Base-by-base conservation (phyloP, 139 green algal genomes). In the Chlorella vulgaris region DNA sequence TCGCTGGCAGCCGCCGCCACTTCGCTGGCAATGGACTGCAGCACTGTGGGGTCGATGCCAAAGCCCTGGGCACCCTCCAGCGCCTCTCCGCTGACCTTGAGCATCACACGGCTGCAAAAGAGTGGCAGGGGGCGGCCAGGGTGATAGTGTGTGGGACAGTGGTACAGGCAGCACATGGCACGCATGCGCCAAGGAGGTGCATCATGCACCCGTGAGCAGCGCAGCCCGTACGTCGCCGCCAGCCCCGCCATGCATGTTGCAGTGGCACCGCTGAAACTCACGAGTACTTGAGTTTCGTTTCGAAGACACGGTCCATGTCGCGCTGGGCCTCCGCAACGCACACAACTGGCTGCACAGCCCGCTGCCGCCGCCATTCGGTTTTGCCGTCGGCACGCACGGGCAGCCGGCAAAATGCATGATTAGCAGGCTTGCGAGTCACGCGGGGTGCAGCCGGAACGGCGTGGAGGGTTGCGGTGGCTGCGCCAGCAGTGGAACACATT, bases 71-170 rank as follows among this genome's bases (percentile, higher is more conserved):
- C 81, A 69, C 96, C 96, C 75, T 94, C 85, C 60, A 99, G 87
- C 31, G 96, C 96, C 84, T 99, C 96, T 7, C 96, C 96, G 78
- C 89, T 96, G 58, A 99, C 83, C 81, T 98, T 97, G 18, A 96
- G 90, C 87, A 97, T 89, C 63, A 97, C 92, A 6, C 93, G 88
- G 61, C 87, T 93, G 82, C n/a, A 76, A 5, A 19, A n/a, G 0
- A n/a, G n/a, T 33, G 36, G 36, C 4, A 47, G 33, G 0, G 28
- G 28, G n/a, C n/a, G n/a, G n/a, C n/a, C n/a, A n/a, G n/a, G n/a
- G n/a, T n/a, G n/a, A n/a, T n/a, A n/a, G n/a, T n/a, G n/a, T n/a
- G n/a, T n/a, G n/a, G n/a, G n/a, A n/a, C n/a, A n/a, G n/a, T n/a
- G n/a, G n/a, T n/a, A n/a, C n/a, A n/a, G n/a, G 24, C 8, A 29